Evolutionary conservation across 2,329 filamentous ascomycete genomes (phyloP), one percentile per base, ranked within the genome.

Genomic region (Lasiodiplodia sp.): DNA sequence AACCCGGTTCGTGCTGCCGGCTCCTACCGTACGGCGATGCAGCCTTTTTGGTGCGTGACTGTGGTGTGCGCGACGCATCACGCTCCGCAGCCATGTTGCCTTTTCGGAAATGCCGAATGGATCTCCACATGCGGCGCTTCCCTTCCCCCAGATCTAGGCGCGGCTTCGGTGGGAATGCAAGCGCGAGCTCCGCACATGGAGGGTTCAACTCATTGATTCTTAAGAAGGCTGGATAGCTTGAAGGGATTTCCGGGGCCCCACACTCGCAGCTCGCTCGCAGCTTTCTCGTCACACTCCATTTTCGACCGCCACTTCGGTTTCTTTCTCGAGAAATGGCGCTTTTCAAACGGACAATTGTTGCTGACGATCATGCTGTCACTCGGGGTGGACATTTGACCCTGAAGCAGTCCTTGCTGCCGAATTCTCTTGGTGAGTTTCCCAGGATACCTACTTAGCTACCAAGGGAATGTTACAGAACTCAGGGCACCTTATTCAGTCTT

Each of bases 331-430:
- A 21, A 12, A 60, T 68, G 56, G 53, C 66, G 6, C 37, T 67
- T 2, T 44, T 68, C 49, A 67, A 66, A 56, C 69, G 71, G 34
- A 69, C 57, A 2, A 69, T 72, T 53, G 63, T 68, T 21, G 70
- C 70, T 12, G 71, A 72, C 47, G 71, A 72, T 47, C 70, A 71
- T 53, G 70, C 71, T 18, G 68, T 72, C 40, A 72, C 71, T 23
- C 65, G 68, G 14, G 69, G 69, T 53, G 70, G 70, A 34, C 68
- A 70, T 23, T 62, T 72, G 18, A 72, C 70, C 4, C 55, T 72
- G 25, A 71, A 56, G 62, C 71, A 72, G 51, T 70, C 69, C 12
- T 38, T 72, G 11, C 49, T 71, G n/a, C 71, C 71, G 5, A 70
- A 69, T 34, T 34, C 53, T 25, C 66, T 71, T 14, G 71, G 71